These are phyloP conservation scores for Ophiostoma tasmaniense DNA, from an alignment of 2,329 filamentous ascomycete genomes.

Conservation along the genomic window DNA sequence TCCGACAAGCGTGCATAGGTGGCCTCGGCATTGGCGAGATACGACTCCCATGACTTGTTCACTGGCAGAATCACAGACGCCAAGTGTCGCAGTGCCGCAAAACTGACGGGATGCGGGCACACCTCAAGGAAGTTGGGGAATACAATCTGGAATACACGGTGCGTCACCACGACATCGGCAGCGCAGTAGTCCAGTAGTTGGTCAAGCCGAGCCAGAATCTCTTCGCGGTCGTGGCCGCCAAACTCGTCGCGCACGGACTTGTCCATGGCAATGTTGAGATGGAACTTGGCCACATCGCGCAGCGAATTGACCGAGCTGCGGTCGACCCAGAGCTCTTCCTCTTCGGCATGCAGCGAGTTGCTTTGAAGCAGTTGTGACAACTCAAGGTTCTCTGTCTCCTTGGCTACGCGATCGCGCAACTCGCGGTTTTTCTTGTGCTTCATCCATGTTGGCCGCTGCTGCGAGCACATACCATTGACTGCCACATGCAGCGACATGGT, in stretches of 20 bases:
- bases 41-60: slow-evolving; percentile 77
- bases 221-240: slow-evolving; percentile 65
- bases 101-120: slow-evolving; percentile 95
- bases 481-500: slow-evolving; percentile 98
- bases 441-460: slow-evolving; percentile 94
- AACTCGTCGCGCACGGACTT: slow-evolving; percentile 83
- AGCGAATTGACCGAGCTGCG: slow-evolving; percentile 92
- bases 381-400: slow-evolving; percentile 61
- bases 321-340: slow-evolving; percentile 94
- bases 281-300: slow-evolving; percentile 91
- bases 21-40: slow-evolving; percentile 73
- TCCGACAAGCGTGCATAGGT: slow-evolving; percentile 71
- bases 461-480: slow-evolving; percentile 97
- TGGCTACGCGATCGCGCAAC: slow-evolving; percentile 67
- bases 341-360: slow-evolving; percentile 63
- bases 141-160: slow-evolving; percentile 87
- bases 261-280: slow-evolving; percentile 84
- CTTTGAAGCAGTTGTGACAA: slow-evolving; percentile 62
- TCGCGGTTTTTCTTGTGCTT: slow-evolving; percentile 89
- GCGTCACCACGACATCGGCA: slow-evolving; percentile 85
- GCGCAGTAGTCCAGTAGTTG: slow-evolving; percentile 89
- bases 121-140: slow-evolving; percentile 82
- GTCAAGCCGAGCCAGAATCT: slow-evolving; percentile 63
- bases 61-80: slow-evolving; percentile 88
- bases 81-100: slow-evolving; percentile 86